Evolutionary conservation across 2,329 filamentous ascomycete genomes (phyloP), one percentile per base, ranked within the genome.

Genomic region (Sordariomycetes sp.): DNA sequence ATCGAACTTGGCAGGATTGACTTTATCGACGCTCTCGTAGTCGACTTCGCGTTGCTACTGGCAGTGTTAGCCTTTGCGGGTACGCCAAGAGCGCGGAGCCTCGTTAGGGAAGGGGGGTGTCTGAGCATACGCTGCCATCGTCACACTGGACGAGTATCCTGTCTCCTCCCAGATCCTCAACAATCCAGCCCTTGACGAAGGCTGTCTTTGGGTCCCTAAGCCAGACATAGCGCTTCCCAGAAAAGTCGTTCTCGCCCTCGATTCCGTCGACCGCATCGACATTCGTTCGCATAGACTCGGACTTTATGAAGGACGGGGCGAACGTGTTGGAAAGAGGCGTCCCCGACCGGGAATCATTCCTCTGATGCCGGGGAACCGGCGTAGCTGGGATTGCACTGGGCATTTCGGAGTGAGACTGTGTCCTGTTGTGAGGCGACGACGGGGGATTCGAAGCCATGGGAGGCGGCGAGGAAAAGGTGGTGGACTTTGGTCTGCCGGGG

Each of bases 1-100:
- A 81, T 99, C 94, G 75, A 99, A 99, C 71, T 99, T 99, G 67
- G 93, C 93, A 53, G 94, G 94, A 73, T 99, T 99, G 76, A 99
- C 95, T 74, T 97, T 97, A 79, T 99, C 95, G 64, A 97, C 91
- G 65, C 85, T 88, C 66, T 97, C 92, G 56, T 82, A 75, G 64
- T 93, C 87, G 55, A 94, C 87, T 68, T 96, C 89, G 64, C 90
- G 87, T 83, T 96, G 90, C 85, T 94, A 64, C 32, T 59, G 11
- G 35, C 11, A 51, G 34, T 6, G 62, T 69, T 51, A 68, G 62
- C 60, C 20, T 22, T 28, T 11, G 12, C 20, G n/a, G 20, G n/a
- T 12, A 12, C 10, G 12, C 54, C 34, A n/a, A 7, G 37, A 10
- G 34, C 54, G 32, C 22, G 4, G 20, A 20, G 12, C 12, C 20